phyloP scores from a whole-genome alignment of 2,329 filamentous ascomycete species.

The Amauroascus niger region DNA sequence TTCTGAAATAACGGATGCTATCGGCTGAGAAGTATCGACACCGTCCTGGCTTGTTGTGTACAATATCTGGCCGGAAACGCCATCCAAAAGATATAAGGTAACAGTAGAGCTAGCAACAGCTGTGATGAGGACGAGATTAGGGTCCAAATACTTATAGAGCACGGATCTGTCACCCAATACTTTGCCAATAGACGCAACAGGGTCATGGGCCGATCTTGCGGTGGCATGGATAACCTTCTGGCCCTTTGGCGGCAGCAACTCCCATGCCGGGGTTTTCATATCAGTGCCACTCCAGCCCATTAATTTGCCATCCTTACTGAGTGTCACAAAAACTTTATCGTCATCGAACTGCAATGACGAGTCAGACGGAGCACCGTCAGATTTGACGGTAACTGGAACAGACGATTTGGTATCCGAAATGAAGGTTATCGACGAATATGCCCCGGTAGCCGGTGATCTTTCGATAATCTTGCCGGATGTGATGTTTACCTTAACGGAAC shows the following conservation, averaged over 20 bases:
- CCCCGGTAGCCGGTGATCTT: constrained; percentile 21
- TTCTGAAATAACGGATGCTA: constrained; percentile 73
- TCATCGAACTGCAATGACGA: constrained; percentile 26
- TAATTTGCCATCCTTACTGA: constrained; percentile 34
- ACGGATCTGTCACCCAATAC: constrained; percentile 89
- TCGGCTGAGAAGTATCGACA: constrained; percentile 63
- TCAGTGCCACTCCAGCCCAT: constrained; percentile 36
- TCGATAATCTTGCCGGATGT: constrained; percentile 36
- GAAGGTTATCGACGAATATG: constrained; percentile 28
- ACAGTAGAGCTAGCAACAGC: constrained; percentile 54
- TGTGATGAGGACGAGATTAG: constrained; percentile 70
- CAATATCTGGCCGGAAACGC: constrained; percentile 71
- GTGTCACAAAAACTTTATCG: constrained; percentile 34
- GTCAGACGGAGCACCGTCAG: constrained; percentile 27
- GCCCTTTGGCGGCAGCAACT: constrained; percentile 55
- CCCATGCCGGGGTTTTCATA: constrained; percentile 52
- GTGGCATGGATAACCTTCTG: constrained; percentile 61
- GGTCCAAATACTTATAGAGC: constrained; percentile 92
- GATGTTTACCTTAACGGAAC: constrained; percentile 46
- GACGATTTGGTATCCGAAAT: constrained; percentile 22
- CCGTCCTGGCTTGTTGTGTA: constrained; percentile 60
- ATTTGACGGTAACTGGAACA: constrained; percentile 27
- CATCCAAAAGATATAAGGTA: constrained; percentile 72
- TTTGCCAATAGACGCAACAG: constrained; percentile 86
- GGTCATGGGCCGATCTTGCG: constrained; percentile 64